phyloP scores from a whole-genome alignment of 2,329 filamentous ascomycete species.

The Pseudogymnoascus sp. region DNA sequence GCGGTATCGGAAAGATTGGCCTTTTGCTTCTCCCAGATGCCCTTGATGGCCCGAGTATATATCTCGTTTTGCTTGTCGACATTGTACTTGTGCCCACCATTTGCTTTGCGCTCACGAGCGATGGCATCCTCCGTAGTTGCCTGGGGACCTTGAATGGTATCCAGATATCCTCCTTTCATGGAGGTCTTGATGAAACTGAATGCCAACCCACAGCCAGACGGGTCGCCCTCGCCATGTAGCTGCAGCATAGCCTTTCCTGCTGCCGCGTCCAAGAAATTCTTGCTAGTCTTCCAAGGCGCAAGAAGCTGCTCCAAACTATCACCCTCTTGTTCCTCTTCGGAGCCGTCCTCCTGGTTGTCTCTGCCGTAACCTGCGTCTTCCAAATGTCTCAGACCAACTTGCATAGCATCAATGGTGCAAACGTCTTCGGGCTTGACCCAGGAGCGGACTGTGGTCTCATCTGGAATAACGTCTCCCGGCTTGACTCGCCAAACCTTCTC shows the following conservation, averaged over 20 bases:
- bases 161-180: constrained; percentile 95
- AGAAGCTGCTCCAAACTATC: constrained; percentile 80
- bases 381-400: constrained; percentile 84
- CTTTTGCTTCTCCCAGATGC: constrained; percentile 88
- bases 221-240: constrained; percentile 88
- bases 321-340: constrained; percentile 32
- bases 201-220: constrained; percentile 82
- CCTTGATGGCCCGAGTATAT: constrained; percentile 83
- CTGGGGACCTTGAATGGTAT: constrained; percentile 61
- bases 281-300: constrained; percentile 92
- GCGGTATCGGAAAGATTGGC: constrained; percentile 63
- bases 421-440: constrained; percentile 96
- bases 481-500: constrained; percentile 74
- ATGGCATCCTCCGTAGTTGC: constrained; percentile 73
- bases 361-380: constrained; percentile 81
- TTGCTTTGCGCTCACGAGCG: constrained; percentile 62
- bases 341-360: constrained; percentile 39
- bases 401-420: constrained; percentile 91
- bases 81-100: constrained; percentile 94
- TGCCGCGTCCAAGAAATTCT: constrained; percentile 90
- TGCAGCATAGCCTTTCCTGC: constrained; percentile 95
- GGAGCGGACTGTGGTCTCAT: constrained; percentile 68
- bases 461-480: constrained; percentile 64
- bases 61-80: constrained; percentile 87
- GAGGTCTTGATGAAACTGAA: constrained; percentile 97